phyloP scores from a whole-genome alignment of 2,329 filamentous ascomycete genomes.

The Myriosclerotinia duriaeana region DNA sequence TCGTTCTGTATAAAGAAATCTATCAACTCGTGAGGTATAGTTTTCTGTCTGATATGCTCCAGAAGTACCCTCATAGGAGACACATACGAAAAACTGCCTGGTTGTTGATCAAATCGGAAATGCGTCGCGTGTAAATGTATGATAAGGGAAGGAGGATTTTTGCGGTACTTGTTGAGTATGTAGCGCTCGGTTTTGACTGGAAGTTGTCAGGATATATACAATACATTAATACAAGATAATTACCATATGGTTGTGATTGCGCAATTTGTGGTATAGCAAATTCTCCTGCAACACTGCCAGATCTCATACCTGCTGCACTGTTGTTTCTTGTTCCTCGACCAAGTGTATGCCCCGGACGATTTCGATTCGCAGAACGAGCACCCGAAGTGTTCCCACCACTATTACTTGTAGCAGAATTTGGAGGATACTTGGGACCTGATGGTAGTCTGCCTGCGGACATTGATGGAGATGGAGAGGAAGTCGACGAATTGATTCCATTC shows the following conservation, averaged over 20 bases:
- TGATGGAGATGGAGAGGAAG: conserved; percentile 52
- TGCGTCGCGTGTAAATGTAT: conserved; percentile 82
- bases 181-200: conserved; percentile 72
- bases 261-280: conserved; percentile 40
- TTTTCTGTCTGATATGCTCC: conserved; percentile 72
- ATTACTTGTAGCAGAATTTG: conserved; percentile 50
- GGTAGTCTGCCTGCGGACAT: conserved; percentile 57
- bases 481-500: conserved; percentile 47
- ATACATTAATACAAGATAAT: conserved; percentile 33
- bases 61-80: conserved; percentile 82
- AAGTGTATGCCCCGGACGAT: conserved; percentile 48
- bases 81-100: conserved; percentile 87
- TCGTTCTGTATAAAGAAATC: conserved; percentile 63
- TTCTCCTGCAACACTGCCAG: conserved; percentile 51
- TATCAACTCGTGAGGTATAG: conserved; percentile 85
- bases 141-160: conserved; percentile 75
- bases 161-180: conserved; percentile 78
- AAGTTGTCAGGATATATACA: conserved; percentile 7
- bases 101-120: conserved; percentile 82
- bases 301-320: conserved; percentile 51
- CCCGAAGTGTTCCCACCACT: conserved; percentile 40
- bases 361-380: conserved; percentile 55
- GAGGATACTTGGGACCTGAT: conserved; percentile 52
- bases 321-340: conserved; percentile 51
- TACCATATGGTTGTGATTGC: conserved; percentile 56